Evolutionary conservation across 352 stramenopile genomes (phyloP).

Genomic region (Pythium dissimile): DNA sequence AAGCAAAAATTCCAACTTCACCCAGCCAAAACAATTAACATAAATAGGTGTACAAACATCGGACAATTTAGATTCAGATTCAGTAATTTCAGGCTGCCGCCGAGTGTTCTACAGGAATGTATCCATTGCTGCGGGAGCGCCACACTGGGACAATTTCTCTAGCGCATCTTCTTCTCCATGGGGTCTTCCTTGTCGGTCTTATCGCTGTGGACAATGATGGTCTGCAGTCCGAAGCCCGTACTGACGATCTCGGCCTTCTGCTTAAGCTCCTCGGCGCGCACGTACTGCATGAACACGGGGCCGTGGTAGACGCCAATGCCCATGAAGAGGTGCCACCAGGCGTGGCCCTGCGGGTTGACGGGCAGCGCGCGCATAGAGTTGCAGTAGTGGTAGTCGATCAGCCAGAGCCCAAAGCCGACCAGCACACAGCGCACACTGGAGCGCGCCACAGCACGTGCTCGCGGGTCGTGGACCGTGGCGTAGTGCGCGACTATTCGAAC

Average conservation of each 20-base stretch:
- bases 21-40: not conserved
- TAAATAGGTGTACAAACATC: not conserved
- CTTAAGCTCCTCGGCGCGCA: conserved; percentile 73
- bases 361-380: conserved; percentile 45
- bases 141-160: no score
- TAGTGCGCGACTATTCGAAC: conserved; percentile 62
- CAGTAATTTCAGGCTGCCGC: no score
- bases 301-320: conserved; percentile 75
- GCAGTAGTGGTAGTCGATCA: conserved; percentile 84
- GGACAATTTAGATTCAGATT: not conserved
- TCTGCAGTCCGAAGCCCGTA: conserved; percentile 59
- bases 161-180: conserved; percentile 8
- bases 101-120: no score
- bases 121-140: no score
- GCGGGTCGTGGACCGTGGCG: conserved; percentile 46
- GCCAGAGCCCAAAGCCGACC: conserved; percentile 64
- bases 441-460: conserved; percentile 47
- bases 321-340: conserved; percentile 86
- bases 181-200: not conserved
- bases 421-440: conserved; percentile 64
- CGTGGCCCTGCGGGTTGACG: conserved; percentile 76
- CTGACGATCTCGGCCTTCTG: conserved; percentile 52
- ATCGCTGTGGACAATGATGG: conserved; percentile 63
- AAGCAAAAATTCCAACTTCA: conserved; percentile 17
- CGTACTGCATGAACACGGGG: conserved; percentile 85